Base-by-base conservation (phyloP, 2,329 filamentous ascomycete genomes). In the Xylaria sp. region DNA sequence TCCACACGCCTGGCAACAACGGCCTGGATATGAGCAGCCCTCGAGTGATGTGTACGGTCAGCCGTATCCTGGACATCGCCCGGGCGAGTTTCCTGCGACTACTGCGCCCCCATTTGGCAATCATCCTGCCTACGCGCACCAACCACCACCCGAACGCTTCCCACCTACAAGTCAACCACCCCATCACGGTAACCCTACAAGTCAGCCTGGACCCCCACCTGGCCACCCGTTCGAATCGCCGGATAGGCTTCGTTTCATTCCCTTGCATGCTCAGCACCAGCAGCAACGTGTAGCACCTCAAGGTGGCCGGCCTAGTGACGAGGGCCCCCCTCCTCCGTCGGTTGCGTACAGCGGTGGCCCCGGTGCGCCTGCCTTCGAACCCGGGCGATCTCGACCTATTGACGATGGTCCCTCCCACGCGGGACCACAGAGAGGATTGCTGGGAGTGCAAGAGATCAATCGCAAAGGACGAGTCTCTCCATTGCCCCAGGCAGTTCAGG, bases 401-500 rank as follows among this genome's bases (percentile, higher is more conserved):
- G 88, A 87, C 61, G 87, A 86, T 65, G 86, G 89, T 59, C 85
- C 88, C 39, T 84, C 88, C 50, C 85, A 88, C 46, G 86, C 87
- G 62, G 82, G 81, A 9, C 87, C 87, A 57, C 89, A 85, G 69
- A 86, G 92, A 70, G 90, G 88, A 46, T 85, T 97, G 52, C 84
- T 97, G n/a, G 90, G 89, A 2, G 87, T 97, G 12, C 93, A 97
- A 74, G 91, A 93, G 66, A 90, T 91, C 69, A 94, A 94, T 76
- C 90, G 93, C 63, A 92, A 91, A 73, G 94, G 94, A 1, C 90
- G 94, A 58, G 87, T 94, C 48, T 98, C 95, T 9, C 95, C 95
- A 1, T 84, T 98, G 18, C 95, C 95, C 0, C 95, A 98, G 80
- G 94, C 95, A 25, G 94, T 98, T 0, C 94, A 98, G 78, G 95